Evolutionary conservation across 805 yeast genomes (phyloP), one percentile per base, ranked within the genome.

Genomic region (Barnettozyma californica): DNA sequence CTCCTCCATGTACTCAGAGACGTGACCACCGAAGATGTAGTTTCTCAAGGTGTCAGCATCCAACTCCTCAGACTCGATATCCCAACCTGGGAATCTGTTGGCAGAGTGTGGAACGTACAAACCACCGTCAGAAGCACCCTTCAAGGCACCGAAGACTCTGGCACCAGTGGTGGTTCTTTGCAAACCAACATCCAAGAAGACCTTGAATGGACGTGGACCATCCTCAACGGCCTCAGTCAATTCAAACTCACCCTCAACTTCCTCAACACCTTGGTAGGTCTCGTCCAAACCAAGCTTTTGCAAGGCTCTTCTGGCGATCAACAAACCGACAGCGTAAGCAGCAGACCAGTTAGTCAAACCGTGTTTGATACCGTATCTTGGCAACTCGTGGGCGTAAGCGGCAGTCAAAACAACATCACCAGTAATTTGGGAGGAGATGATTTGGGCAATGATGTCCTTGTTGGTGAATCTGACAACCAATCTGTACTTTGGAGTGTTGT

Each of bases 121-220:
- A 68, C 99, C 99, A 87, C 99, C 99, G 74, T 94, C 99, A 59
- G 98, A 92, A 70, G 99, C 99, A 87, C 99, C 99, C 86, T 94
- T 94, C 70, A 94, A 81, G 71, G 94, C 97, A 88, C 98, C 99
- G 69, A 94, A 94, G 74, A 94, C 83, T 78, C 96, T 88, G 72
- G 98, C 97, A 89, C 99, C 99, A 69, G 98, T 91, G 80, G 99
- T 94, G 79, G 99, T 90, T 86, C 99, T 91, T 79, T 90, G 95
- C 75, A 94, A 81, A 88, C 99, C 99, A 70, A 94, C 91, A 74
- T 94, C 99, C 71, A 94, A 83, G 89, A 82, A 94, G 64, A 91
- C 97, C 86, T 94, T 94, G 96, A 94, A 94, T 73, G 99, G 99
- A 76, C 98, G 86, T 80, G 98, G 99, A 65, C 83, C 97, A 63